phyloP scores from a whole-genome alignment of 192 early-diverging fungal genomes.

The Umbelopsis isabellina region DNA sequence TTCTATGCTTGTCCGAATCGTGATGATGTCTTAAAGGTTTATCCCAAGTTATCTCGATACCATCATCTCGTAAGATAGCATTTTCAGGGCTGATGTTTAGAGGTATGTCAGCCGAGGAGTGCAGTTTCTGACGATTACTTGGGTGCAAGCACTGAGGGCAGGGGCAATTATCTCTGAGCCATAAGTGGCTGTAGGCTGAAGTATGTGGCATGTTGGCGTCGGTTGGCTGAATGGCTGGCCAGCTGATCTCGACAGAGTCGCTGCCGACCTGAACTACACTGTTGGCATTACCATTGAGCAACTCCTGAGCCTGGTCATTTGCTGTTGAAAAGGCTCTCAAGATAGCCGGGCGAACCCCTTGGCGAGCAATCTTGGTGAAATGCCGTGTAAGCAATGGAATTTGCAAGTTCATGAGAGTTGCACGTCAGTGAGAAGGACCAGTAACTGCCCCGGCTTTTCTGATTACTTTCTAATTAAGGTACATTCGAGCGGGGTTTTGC shows the following conservation, averaged over 20 bases:
- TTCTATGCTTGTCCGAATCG: conserved; percentile 38
- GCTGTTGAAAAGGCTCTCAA: no score
- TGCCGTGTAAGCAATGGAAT: no score
- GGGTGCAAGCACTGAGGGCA: conserved; percentile 62
- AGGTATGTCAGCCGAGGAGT: conserved; percentile 54
- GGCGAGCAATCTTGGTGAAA: no score
- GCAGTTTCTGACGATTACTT: conserved; percentile 57
- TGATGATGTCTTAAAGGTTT: conserved; percentile 46
- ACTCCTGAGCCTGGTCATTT: no score
- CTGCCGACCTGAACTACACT: neutral
- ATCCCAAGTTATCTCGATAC: conserved; percentile 51
- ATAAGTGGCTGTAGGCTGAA: conserved; percentile 42
- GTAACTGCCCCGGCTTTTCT: no score
- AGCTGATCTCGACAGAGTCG: neutral
- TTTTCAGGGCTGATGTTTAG: conserved; percentile 44
- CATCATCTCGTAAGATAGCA: conserved; percentile 27
- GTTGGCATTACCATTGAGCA: no score
- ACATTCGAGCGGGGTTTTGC: no score
- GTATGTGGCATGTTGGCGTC: neutral
- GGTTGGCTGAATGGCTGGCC: neutral
- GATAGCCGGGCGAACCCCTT: no score
- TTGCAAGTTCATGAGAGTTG: no score
- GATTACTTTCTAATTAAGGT: no score
- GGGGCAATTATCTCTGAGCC: conserved; percentile 66
- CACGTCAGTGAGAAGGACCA: no score